Conservation (phyloP, 345 rosid species). For the Euphorbia lathyris region DNA sequence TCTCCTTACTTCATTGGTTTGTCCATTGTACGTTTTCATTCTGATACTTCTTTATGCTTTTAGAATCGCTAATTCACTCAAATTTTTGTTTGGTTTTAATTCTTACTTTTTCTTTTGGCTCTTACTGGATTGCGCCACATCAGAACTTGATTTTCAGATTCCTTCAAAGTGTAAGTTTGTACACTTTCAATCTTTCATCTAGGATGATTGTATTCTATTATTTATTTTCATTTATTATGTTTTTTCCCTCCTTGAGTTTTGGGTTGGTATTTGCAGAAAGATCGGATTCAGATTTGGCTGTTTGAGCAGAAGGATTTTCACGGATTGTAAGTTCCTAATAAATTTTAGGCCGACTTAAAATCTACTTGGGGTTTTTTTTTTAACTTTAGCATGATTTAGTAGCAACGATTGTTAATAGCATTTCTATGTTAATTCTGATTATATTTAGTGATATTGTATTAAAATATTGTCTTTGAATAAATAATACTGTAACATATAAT, state of each 20-base stretch:
- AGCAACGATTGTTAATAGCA: too few species aligned
- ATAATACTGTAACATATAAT: too few species aligned
- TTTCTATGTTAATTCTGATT: too few species aligned
- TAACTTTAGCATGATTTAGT: too few species aligned
- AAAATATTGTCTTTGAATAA: too few species aligned
- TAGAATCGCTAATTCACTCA: background rate
- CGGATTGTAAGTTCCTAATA: conserved; percentile 54
- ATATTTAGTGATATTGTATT: too few species aligned
- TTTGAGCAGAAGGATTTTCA: conserved; percentile 93
- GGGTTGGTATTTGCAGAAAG: conserved; percentile 50
- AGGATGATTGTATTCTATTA: background rate
- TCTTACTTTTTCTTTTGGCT: background rate
- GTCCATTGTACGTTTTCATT: conserved; percentile 50
- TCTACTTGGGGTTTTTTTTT: too few species aligned
- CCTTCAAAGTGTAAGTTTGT: conserved; percentile 75
- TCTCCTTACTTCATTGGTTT: too few species aligned
- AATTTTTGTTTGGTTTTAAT: background rate
- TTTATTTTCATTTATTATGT: too few species aligned
- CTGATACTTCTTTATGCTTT: background rate
- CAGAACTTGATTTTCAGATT: conserved; percentile 96
- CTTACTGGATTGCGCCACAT: background rate
- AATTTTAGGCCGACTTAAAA: background rate
- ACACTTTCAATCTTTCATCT: background rate
- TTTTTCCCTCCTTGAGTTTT: background rate
- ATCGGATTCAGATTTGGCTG: conserved; percentile 95